These are phyloP conservation scores for Candida sphagnicola DNA, from an alignment of 805 yeast species.

Conservation along the genomic window DNA sequence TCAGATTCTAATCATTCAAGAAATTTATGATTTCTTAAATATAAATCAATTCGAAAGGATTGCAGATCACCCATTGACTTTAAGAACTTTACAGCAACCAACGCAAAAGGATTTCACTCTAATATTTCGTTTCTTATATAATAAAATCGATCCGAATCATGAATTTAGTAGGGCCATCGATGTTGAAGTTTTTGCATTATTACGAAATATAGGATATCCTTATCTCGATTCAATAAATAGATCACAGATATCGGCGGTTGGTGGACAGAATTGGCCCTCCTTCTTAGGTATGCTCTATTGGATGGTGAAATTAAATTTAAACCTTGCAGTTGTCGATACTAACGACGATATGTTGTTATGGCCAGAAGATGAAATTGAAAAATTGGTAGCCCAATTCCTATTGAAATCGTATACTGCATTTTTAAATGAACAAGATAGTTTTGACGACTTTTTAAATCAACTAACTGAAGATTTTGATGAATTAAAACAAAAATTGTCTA, in stretches of 20 bases:
- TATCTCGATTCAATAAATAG: conserved; percentile 75
- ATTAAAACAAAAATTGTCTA: conserved; percentile 46
- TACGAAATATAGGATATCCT: conserved; percentile 71
- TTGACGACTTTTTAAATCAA: conserved; percentile 48
- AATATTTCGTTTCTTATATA: conserved; percentile 77
- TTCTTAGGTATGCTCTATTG: conserved; percentile 82
- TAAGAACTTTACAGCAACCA: conserved; percentile 65
- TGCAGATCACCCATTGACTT: conserved; percentile 64
- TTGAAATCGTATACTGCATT: conserved; percentile 65
- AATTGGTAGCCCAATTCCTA: conserved; percentile 56
- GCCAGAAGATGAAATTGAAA: conserved; percentile 45
- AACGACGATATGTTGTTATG: conserved; percentile 20
- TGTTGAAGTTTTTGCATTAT: conserved; percentile 64
- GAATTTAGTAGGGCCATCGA: conserved; percentile 66
- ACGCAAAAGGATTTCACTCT: conserved; percentile 82
- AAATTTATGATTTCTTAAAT: conserved; percentile 60
- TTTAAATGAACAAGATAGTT: conserved; percentile 62
- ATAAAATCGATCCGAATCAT: conserved; percentile 75
- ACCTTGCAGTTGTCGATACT: conserved; percentile 22
- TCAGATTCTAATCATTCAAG: conserved; percentile 62
- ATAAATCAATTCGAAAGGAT: conserved; percentile 69
- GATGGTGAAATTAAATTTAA: conserved; percentile 57
- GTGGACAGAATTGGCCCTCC: conserved; percentile 83
- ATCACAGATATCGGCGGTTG: conserved; percentile 86
- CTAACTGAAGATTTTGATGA: conserved; percentile 53